Evolutionary conservation across 805 yeast species (phyloP).

Genomic region (Ogataea sp.): DNA sequence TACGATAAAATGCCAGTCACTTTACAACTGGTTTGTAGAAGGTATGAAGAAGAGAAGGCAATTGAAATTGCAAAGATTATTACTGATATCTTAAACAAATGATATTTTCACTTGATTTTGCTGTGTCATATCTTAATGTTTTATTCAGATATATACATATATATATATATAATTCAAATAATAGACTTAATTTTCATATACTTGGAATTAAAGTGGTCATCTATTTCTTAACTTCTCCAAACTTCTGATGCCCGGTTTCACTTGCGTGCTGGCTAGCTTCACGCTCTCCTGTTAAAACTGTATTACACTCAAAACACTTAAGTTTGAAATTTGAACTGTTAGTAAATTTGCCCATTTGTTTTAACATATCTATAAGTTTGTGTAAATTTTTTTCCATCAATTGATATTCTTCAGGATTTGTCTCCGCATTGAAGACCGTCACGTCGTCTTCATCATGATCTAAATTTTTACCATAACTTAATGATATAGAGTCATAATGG

Average conservation of each 20-base stretch:
- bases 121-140: no score
- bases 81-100: not conserved
- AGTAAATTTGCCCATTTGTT: constrained; percentile 49
- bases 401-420: constrained; percentile 22
- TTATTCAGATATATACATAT: no score
- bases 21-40: constrained; percentile 45
- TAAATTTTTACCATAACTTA: constrained; percentile 19
- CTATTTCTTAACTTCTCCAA: constrained; percentile 53
- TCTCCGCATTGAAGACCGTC: constrained; percentile 31
- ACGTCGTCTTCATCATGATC: constrained; percentile 25
- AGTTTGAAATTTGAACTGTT: constrained; percentile 54
- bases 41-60: constrained; percentile 53
- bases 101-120: no score
- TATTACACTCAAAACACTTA: constrained; percentile 48
- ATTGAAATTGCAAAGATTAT: constrained; percentile 26
- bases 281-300: constrained; percentile 48
- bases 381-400: constrained; percentile 29
- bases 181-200: no score
- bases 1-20: constrained; percentile 46
- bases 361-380: constrained; percentile 36
- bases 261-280: constrained; percentile 61
- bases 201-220: no score
- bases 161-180: no score
- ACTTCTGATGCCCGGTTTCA: constrained; percentile 49
- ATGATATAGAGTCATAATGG: constrained; percentile 62